phyloP scores from a whole-genome alignment of 345 rosid genomes.

The Carallia brachiata region DNA sequence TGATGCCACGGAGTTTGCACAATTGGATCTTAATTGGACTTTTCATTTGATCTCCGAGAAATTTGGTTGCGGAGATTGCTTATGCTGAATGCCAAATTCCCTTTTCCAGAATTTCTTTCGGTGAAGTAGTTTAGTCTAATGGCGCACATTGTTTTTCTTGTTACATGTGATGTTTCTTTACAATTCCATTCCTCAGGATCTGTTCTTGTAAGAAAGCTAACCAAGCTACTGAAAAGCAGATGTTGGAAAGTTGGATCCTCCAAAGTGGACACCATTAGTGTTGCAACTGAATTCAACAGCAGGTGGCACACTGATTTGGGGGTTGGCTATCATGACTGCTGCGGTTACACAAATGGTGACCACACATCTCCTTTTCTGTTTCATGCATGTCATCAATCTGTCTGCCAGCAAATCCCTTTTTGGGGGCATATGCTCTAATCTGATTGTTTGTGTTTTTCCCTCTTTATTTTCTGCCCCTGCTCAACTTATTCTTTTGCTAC shows the following conservation, averaged over 20 bases:
- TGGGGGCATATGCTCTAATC: neutral
- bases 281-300: constrained; percentile 45
- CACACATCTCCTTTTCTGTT: neutral
- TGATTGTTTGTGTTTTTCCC: neutral
- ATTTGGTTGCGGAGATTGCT: too few relatives aligned
- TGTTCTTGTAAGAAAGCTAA: constrained; percentile 47
- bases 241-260: constrained; percentile 79
- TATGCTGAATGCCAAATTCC: too few relatives aligned
- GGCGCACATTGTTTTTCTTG: neutral
- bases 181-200: constrained; percentile 35
- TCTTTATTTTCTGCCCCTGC: neutral
- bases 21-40: neutral
- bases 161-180: neutral
- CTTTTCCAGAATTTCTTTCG: too few relatives aligned
- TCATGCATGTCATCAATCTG: neutral
- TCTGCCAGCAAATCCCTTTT: neutral
- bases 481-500: neutral
- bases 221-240: constrained; percentile 53
- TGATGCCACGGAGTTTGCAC: neutral
- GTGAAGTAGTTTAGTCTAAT: too few relatives aligned
- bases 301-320: constrained; percentile 62
- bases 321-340: constrained; percentile 74
- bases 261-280: constrained; percentile 37
- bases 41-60: too few relatives aligned
- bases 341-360: constrained; percentile 70